Evolutionary conservation across 140 eudicot species (phyloP), one percentile per base, ranked within the genome.

Genomic region (Senecio squalidus): DNA sequence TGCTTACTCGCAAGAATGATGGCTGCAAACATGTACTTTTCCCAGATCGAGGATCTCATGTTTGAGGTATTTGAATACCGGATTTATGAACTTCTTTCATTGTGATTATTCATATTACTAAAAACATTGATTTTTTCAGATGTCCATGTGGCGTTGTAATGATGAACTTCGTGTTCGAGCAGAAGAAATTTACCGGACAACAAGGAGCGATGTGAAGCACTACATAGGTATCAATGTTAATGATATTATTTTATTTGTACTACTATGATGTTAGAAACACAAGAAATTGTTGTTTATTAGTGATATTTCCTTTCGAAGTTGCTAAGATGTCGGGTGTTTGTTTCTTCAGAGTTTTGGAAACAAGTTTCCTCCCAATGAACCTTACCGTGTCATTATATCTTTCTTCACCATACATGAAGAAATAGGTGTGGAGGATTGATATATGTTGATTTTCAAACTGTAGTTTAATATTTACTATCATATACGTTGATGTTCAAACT

Each of bases 61-160:
- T 83, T 91, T 70, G 98, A 91, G 96, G 98, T 90, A 34, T 70
- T 57, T 24, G 2, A 51, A 28, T 53, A 20, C 9, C 6, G 6
- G 36, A 43, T 22, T 20, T 16, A 26, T 48, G 31, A 25, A 3
- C n/a, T n/a, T n/a, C n/a, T 47, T 40, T 71, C 27, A 28, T 51
- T 39, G 45, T 28, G 13, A 2, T 50, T 20, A 16, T 22, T 49
- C 18, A 54, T 45, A 69, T 38, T 16, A 64, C 45, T 55, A 46
- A 21, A 23, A 43, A n/a, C 33, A 38, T 8, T 36, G 31, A 17
- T 11, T n/a, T 67, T 72, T 18, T 64, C 69, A 92, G 98, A 52
- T 92, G 80, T 92, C 98, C 58, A 92, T 92, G 98, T 92, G 96
- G 95, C 95, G 98, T 31, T 92, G 98, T 78, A 92, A 16, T 49